Base-by-base conservation (phyloP, 139 green algal genomes). In the Coelastrella sp. region DNA sequence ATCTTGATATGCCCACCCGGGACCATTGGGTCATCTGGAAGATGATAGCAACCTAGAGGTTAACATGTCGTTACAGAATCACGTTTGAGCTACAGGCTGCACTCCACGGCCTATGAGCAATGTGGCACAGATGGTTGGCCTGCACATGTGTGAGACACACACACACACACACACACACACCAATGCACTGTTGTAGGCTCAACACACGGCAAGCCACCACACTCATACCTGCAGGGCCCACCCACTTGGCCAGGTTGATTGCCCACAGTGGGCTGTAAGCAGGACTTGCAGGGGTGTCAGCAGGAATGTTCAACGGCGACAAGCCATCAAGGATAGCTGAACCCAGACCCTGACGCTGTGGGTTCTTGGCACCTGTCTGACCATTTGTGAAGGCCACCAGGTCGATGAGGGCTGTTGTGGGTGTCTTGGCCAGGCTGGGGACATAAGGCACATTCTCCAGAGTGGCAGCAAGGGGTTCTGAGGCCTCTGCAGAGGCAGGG, bases 311-410 rank as follows among this genome's bases (percentile, higher is more conserved):
- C 10, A 89, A 20, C 7, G 84, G 84, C 10, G 65, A 68, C 25
- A 89, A 66, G 25, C 84, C 84, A 66, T 89, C 84, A 27, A 68
- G 80, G 84, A 89, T 89, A 35, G 84, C 84, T 58, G 84, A 89
- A 24, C 10, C 65, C 15, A 89, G 68, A 8, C 84, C 84, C 66
- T 89, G 84, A 3, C 84, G 84, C 84, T 89, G 84, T n/a, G 66
- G 65, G 84, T 89, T 89, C 10, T 80, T 65, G 8, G 27, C 8
- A 6, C 84, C 84, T 8, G 66, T 80, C 14, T 59, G 27, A 66
- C 84, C 84, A 74, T 89, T 89, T 63, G 84, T 89, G 84, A 89
- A 89, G n/a, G 84, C 84, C 0, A 82, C 84, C 6, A 89, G 65
- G 84, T 27, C 68, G 25, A 81, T 81, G 20, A 89, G 84, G 22